Evolutionary conservation across 306 rosid species (phyloP), one percentile per base, ranked within the genome.

Genomic region (Cyclanthera cordifolia): DNA sequence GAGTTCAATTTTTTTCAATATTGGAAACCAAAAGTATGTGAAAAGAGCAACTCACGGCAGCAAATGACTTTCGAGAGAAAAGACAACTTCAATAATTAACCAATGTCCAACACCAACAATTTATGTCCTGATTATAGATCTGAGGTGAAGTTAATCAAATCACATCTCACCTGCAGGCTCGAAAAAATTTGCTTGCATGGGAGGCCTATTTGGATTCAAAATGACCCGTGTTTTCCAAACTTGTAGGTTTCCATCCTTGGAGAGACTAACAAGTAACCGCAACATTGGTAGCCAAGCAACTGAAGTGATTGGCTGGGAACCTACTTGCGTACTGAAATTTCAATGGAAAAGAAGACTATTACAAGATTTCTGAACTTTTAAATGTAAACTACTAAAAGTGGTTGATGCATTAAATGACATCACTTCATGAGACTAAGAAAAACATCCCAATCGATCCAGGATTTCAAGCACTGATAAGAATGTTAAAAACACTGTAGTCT

Each of bases 201-300:
- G 86, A 75, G 95, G 96, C 75, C 82, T 85, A 70, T 84, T 84
- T 71, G 95, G 90, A 83, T 86, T 93, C 67, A 83, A 82, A 34
- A 79, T 64, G 73, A 77, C 95, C 70, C 94, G 85, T 1, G 95
- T 90, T 85, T 90, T 94, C 99, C 99, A 94, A 61, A 87, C 95
- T 83, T 94, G 95, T 76, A 94, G 81, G 77, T 77, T 86, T 76
- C 99, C 99, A 78, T 94, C 99, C 85, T 78, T 85, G 59, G 96
- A 74, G 49, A 90, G 83, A 74, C 96, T 90, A 71, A 86, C 96
- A 79, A 94, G 96, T 77, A 90, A 80, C 73, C 88, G 91, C 84
- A 82, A 73, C 77, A 81, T 78, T 59, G 96, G 80, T 65, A 88
- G 84, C 99, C 99, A 94, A 69, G 97, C 86, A 82, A 94, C 95